Base-by-base conservation (phyloP, 1,284 basidiomycete genomes). In the Cryptococcus sp. region DNA sequence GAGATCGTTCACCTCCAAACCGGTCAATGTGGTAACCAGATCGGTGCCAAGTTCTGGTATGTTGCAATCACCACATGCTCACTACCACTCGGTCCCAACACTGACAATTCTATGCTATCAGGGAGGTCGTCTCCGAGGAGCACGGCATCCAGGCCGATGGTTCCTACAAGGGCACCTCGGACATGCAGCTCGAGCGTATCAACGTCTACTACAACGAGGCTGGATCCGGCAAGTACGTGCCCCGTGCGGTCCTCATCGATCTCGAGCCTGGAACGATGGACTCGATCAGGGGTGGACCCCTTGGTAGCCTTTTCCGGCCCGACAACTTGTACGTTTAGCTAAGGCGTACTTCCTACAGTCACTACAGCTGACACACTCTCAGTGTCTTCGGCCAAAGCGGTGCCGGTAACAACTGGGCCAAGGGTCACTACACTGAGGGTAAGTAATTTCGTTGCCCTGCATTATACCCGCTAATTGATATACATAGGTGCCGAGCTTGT, bases 41-140 rank as follows among this genome's bases (percentile, higher is more conserved):
- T 95, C 76, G 91, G 91, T 91, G 89, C 91, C 84, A 96, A 96
- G 82, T 97, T 98, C 87, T 97, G 93, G 94, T 93, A 89, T 81
- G 93, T 92, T 71, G n/a, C n/a, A n/a, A n/a, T 4, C 49, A 38
- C 55, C 17, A 23, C 50, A 34, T 61, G 19, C 6, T 29, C 10
- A 10, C 26, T 26, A 22, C 26, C 22, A 8, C 4, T 13, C 23
- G 25, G 25, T 58, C 43, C 34, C 51, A 34, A 29, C 44, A 37
- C 62, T 64, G 46, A 64, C 58, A 25, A 7, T 47, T 40, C 19
- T 22, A 20, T 23, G 37, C 22, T 5, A 10, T 49, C 55, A 73
- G 73, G 74, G 75, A 80, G 68, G 78, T 78, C 55, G 87, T 98
- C 76, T 94, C 92, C 61, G 93, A 97, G 79, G 94, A 98, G 84